Evolutionary conservation across 352 stramenopile species (phyloP).

Genomic region (Phytophthora syringae): DNA sequence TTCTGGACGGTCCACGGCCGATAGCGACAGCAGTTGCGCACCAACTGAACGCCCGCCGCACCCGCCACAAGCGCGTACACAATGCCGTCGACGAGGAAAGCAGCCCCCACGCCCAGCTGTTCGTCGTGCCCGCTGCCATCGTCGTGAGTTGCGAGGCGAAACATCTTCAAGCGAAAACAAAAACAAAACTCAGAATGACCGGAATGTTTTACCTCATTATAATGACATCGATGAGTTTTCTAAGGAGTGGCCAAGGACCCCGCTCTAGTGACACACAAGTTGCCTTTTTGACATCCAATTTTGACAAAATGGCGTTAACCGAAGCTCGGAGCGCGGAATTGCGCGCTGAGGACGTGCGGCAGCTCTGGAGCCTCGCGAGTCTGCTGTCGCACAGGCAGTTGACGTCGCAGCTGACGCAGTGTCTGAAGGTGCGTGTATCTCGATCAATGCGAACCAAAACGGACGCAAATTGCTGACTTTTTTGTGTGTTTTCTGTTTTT

Average conservation of each 20-base stretch:
- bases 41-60: conserved; percentile 67
- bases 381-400: conserved; percentile 51
- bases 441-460: not conserved
- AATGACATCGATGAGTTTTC: too few relatives aligned
- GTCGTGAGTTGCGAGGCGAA: conserved; percentile 14
- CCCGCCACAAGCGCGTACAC: conserved; percentile 73
- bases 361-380: conserved; percentile 73
- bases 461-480: conserved; percentile 8
- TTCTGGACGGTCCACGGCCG: conserved; percentile 89
- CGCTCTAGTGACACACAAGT: conserved; percentile 12
- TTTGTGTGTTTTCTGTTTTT: not conserved
- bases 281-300: conserved; percentile 1
- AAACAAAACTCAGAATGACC: conserved; percentile 18
- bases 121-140: conserved; percentile 33
- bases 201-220: too few relatives aligned
- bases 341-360: conserved; percentile 38
- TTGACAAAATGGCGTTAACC: conserved; percentile 23
- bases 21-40: conserved; percentile 86
- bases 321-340: conserved; percentile 16
- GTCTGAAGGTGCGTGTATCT: conserved; percentile 49
- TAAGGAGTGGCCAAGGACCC: too few relatives aligned
- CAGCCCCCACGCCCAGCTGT: conserved; percentile 55
- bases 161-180: conserved; percentile 28
- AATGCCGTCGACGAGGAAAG: conserved; percentile 75
- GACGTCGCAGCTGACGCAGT: conserved; percentile 44